Percentiles rank a stretch among this genome's conserved stretches.
Conservation (phyloP, 2,329 filamentous ascomycete species). For the Coniella lustricola region DNA sequence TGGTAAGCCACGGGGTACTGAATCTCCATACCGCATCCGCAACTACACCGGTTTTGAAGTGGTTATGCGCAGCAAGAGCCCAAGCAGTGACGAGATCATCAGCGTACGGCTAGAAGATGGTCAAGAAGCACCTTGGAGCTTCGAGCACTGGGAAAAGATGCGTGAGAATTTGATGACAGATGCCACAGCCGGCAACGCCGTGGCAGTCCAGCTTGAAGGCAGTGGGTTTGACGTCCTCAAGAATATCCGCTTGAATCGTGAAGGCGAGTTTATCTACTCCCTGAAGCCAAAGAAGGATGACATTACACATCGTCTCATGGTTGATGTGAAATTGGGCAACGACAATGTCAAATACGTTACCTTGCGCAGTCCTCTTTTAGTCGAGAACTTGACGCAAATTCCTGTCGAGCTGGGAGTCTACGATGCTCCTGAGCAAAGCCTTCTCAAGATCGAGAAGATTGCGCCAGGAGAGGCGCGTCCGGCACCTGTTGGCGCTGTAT, state of each 20-base stretch:
- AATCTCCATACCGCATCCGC: constrained; percentile 86
- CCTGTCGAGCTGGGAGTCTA: constrained; percentile 90
- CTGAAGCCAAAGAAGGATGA: constrained; percentile 81
- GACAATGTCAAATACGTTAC: constrained; percentile 99
- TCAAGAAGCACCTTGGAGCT: constrained; percentile 88
- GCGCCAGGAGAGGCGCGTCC: constrained; percentile 84
- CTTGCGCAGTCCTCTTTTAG: constrained; percentile 79
- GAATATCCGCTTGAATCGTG: constrained; percentile 84
- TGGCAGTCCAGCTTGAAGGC: constrained; percentile 79
- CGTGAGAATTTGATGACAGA: constrained; percentile 87
- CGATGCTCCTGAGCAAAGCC: constrained; percentile 75
- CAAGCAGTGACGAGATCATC: constrained; percentile 59
- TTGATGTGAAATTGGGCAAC: constrained; percentile 81
- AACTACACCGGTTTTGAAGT: constrained; percentile 95
- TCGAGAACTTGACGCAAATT: constrained; percentile 96
- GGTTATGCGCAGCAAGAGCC: constrained; percentile 70
- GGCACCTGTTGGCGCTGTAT: constrained; percentile 86
- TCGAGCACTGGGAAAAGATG: constrained; percentile 94
- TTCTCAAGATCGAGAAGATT: constrained; percentile 97
- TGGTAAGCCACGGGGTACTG: constrained; percentile 83
- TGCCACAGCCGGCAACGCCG: constrained; percentile 63
- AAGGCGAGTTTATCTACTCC: constrained; percentile 87
- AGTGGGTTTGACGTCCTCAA: constrained; percentile 90
- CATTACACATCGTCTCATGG: constrained; percentile 79
- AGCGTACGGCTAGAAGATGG: constrained; percentile 78